These are phyloP conservation scores for Kodamaea laetipori DNA, from an alignment of 805 yeast genomes.

Conservation along the genomic window DNA sequence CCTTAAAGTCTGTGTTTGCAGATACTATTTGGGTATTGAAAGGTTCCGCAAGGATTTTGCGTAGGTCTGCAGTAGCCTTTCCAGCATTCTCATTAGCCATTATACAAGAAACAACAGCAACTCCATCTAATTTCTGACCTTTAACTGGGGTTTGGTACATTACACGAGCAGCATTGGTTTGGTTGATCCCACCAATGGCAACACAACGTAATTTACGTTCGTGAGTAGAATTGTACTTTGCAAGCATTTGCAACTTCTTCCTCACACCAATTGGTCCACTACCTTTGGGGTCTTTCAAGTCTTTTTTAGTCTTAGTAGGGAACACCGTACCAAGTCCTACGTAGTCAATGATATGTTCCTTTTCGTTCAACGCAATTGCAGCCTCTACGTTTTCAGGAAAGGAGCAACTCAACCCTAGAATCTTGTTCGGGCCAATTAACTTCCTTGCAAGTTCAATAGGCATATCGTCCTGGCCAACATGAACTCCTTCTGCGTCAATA, in stretches of 20 bases:
- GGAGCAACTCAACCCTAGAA: conserved; percentile 78
- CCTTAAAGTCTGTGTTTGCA: not conserved
- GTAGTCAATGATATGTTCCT: conserved; percentile 63
- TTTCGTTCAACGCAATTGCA: conserved; percentile 38
- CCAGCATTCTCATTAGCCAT: conserved; percentile 65
- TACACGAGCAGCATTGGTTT: conserved; percentile 59
- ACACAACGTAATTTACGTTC: conserved; percentile 55
- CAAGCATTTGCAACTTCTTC: conserved; percentile 50
- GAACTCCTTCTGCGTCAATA: conserved; percentile 86
- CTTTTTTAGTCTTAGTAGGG: conserved; percentile 70
- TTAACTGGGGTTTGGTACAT: conserved; percentile 50
- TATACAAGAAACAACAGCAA: conserved; percentile 84
- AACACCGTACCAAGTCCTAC: conserved; percentile 84
- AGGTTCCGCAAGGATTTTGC: conserved; percentile 29
- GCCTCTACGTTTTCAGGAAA: conserved; percentile 54
- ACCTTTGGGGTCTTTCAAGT: conserved; percentile 49
- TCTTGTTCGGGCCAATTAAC: conserved; percentile 70
- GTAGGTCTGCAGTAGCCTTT: conserved; percentile 47
- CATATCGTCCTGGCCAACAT: conserved; percentile 93
- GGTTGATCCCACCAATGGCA: conserved; percentile 79
- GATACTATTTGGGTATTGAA: conserved; percentile 7
- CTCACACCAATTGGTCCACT: conserved; percentile 69
- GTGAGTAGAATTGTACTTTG: conserved; percentile 26
- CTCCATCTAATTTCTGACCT: conserved; percentile 66
- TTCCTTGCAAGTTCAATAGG: conserved; percentile 56